phyloP scores from a whole-genome alignment of 176 grass and related monocot genomes.

The Triticum urartu region DNA sequence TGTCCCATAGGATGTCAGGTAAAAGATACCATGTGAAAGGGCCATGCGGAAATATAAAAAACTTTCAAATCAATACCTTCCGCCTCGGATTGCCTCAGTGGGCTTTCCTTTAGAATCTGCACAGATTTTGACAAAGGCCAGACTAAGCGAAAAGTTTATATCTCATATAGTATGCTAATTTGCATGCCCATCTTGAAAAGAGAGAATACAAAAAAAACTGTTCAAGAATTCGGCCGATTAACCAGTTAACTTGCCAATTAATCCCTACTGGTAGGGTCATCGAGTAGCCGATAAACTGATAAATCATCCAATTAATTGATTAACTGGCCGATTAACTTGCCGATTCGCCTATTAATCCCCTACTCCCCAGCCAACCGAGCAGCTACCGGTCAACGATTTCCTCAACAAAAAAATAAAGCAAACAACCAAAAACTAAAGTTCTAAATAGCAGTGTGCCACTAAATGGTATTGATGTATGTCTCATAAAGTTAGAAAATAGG shows the following conservation, averaged over 20 bases:
- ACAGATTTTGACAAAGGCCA: conserved; percentile 4
- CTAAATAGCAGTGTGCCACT: too few relatives aligned
- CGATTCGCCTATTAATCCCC: too few relatives aligned
- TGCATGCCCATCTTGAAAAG: background rate
- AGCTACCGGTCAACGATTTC: too few relatives aligned
- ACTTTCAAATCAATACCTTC: conserved; percentile 69
- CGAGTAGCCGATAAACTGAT: too few relatives aligned
- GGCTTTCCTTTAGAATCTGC: conserved; percentile 88
- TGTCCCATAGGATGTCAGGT: conserved; percentile 35
- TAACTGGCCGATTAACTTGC: too few relatives aligned
- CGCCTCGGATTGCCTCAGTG: conserved; percentile 89
- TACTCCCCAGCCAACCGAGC: too few relatives aligned
- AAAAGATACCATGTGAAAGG: conserved; percentile 11
- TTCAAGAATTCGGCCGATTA: too few relatives aligned
- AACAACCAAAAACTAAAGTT: background rate
- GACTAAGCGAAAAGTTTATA: conserved; percentile 16
- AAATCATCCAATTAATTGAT: too few relatives aligned
- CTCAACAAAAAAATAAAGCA: background rate
- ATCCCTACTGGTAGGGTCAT: too few relatives aligned
- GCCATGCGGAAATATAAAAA: background rate
- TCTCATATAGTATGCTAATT: background rate
- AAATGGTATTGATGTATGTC: too few relatives aligned
- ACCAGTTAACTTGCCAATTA: too few relatives aligned
- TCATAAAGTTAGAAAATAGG: too few relatives aligned
- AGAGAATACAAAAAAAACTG: background rate